These are phyloP conservation scores for Talaromyces amestolkiae DNA, from an alignment of 2,329 filamentous ascomycete genomes.

Conservation along the genomic window DNA sequence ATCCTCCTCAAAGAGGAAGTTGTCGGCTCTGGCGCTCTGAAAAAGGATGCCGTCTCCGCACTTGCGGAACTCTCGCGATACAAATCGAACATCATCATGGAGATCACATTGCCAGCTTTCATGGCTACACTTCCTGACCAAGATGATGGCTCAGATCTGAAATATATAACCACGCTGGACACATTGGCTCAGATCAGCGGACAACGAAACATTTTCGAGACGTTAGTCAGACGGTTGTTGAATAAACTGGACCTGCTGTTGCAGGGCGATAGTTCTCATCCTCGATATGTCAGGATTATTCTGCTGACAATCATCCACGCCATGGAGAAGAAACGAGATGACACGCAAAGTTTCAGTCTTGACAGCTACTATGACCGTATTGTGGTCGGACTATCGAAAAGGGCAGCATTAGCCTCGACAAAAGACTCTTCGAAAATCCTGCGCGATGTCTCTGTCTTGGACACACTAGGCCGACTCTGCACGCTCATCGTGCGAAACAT, in stretches of 20 bases:
- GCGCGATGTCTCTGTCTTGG: slow-evolving; percentile 54
- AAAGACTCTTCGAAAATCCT: slow-evolving; percentile 38
- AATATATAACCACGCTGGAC: slow-evolving; percentile 59
- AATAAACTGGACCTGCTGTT: slow-evolving; percentile 61
- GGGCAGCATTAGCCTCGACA: slow-evolving; percentile 37
- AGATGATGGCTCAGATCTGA: slow-evolving; percentile 45
- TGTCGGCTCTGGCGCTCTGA: slow-evolving; percentile 56
- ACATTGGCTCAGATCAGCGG: slow-evolving; percentile 63
- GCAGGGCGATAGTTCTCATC: slow-evolving; percentile 45
- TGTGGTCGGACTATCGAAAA: slow-evolving; percentile 44
- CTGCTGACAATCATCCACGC: slow-evolving; percentile 62
- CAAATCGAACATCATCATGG: slow-evolving; percentile 61
- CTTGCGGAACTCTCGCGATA: slow-evolving; percentile 61
- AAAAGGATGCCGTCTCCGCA: slow-evolving; percentile 57
- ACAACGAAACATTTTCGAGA: slow-evolving; percentile 63
- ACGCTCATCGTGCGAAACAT: slow-evolving; percentile 59
- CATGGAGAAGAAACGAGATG: slow-evolving; percentile 52
- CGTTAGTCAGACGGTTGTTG: slow-evolving; percentile 60
- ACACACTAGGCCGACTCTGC: slow-evolving; percentile 60
- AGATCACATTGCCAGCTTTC: slow-evolving; percentile 65
- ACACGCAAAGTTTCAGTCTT: slow-evolving; percentile 40
- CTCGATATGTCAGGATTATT: slow-evolving; percentile 58
- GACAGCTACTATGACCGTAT: slow-evolving; percentile 52
- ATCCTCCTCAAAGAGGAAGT: slow-evolving; percentile 60
- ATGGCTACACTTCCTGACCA: slow-evolving; percentile 62